Evolutionary conservation across 2,329 filamentous ascomycete genomes (phyloP), one percentile per base, ranked within the genome.

Genomic region (Alternaria incomplexa): DNA sequence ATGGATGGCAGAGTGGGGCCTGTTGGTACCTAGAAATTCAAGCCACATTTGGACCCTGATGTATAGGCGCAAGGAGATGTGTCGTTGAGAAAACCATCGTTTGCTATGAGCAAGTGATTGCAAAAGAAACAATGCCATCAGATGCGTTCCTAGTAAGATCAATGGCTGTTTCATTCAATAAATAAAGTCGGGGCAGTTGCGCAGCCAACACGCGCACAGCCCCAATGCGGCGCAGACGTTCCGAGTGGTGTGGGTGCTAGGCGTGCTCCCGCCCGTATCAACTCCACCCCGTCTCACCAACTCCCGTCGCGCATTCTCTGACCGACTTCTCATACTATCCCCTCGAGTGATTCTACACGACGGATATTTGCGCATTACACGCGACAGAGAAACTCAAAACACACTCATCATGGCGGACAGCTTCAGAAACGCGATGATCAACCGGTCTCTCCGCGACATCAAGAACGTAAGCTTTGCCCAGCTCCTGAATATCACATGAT

Each of bases 371-470:
- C 28, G 17, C 45, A 47, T 48, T 5, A 26, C 45, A 30, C 43
- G 44, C 44, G 53, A 40, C 7, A 13, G 20, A 17, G 17, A 20
- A 2, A 1, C 7, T 7, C 40, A 9, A 13, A 30, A 9, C n/a
- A 50, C 51, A 30, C 10, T 32, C 66, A 70, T 46, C 56, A 80
- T 81, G 78, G 66, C 74, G 64, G 82, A 84, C 73, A 79, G 81
- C 64, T 82, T 85, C 77, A 81, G 77, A 64, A 81, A 83, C 63
- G 88, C 88, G 48, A 87, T 88, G 86, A 89, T 90, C 82, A 96
- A 95, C 84, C 89, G 93, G 83, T 94, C 93, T 77, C 88, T 97
- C 77, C 90, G 93, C 69, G 91, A 88, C 75, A 94, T 97, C 84
- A 94, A 93, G 83, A 93, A 91, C 77, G 93, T 93, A 84, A 72